These are phyloP conservation scores for Sideroxylon spinosum DNA, from an alignment of 179 eudicot genomes.

Conservation along the genomic window DNA sequence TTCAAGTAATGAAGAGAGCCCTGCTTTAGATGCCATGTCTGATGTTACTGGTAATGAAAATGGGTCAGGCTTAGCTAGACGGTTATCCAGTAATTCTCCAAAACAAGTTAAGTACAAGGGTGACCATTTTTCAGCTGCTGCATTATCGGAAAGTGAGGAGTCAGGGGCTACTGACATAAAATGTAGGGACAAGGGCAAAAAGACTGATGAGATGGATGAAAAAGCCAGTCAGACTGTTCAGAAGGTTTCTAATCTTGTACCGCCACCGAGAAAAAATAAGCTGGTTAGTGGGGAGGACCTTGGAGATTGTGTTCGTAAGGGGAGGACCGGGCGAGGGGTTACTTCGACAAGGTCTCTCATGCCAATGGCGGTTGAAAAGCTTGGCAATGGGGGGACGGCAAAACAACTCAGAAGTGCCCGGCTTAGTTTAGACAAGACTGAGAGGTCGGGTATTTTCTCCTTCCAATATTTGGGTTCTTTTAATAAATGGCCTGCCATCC, in stretches of 20 bases:
- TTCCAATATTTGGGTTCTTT: neutral
- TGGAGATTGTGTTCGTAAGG: constrained; percentile 56
- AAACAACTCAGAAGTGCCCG: constrained; percentile 59
- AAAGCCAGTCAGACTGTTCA: constrained; percentile 43
- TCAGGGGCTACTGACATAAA: constrained; percentile 55
- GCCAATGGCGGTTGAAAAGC: constrained; percentile 40
- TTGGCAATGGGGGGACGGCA: constrained; percentile 48
- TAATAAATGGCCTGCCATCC: neutral
- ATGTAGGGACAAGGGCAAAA: constrained; percentile 45
- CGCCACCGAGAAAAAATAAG: constrained; percentile 56
- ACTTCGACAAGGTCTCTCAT: constrained; percentile 43
- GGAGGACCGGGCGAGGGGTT: constrained; percentile 57
- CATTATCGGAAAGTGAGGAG: constrained; percentile 67
- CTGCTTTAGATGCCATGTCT: constrained; percentile 37
- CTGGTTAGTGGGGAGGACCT: constrained; percentile 34
- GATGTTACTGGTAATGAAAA: constrained; percentile 40
- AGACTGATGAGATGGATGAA: constrained; percentile 40
- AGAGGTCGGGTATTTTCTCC: constrained; percentile 32
- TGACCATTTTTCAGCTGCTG: constrained; percentile 38
- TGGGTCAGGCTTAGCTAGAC: constrained; percentile 32
- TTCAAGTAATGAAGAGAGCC: constrained; percentile 38
- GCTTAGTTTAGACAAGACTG: constrained; percentile 50
- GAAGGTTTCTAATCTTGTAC: constrained; percentile 39
- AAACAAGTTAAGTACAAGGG: constrained; percentile 45
- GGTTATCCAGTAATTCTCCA: constrained; percentile 42